Evolutionary conservation across 345 rosid species (phyloP), one percentile per base, ranked within the genome.

Genomic region (Hirschfeldia incana): DNA sequence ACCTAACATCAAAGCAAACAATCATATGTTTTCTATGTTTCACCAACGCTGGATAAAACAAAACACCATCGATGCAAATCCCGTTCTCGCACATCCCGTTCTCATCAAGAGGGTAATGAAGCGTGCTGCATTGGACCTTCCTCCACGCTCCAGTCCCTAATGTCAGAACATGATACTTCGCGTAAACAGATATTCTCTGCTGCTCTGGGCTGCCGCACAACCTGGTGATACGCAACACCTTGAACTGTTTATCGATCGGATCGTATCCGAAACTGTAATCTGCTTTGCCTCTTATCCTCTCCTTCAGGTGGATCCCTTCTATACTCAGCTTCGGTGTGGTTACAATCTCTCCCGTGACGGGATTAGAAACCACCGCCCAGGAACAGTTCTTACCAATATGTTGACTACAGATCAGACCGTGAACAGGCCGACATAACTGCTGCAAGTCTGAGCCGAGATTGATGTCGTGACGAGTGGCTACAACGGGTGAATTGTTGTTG

Each of bases 1-100:
- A 60, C 65, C 65, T 60, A 60, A 60, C 65, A 28, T 60, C 34
- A 60, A 60, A 60, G 34, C 65, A 60, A 60, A 27, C 65, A 10
- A 28, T 28, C 13, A 28, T 28, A 60, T 27, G 34, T 60, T 28
- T 60, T 28, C 8, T 27, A 26, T 11, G 30, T 4, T 11, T 10
- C 0, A 27, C 2, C 32, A 27, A 10, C 4, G 34, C 65, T 28
- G 65, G 65, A 60, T 60, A 60, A 28, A 60, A 27, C 61, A 60
- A 4, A 60, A 60, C 34, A 60, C 65, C 15, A 5, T 60, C 8
- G 16, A 60, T 60, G 65, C 65, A 60, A 28, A 60, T 60, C 65
- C 65, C 65, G 29, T 28, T 60, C 30, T 58, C 63, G 21, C 32
- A 58, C 4, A 58, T 6, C 61, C 61, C 61, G 28, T 57, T 57